These are phyloP conservation scores for Psilocybe tampanensis DNA, from an alignment of 768 basidiomycete genomes.

Conservation along the genomic window DNA sequence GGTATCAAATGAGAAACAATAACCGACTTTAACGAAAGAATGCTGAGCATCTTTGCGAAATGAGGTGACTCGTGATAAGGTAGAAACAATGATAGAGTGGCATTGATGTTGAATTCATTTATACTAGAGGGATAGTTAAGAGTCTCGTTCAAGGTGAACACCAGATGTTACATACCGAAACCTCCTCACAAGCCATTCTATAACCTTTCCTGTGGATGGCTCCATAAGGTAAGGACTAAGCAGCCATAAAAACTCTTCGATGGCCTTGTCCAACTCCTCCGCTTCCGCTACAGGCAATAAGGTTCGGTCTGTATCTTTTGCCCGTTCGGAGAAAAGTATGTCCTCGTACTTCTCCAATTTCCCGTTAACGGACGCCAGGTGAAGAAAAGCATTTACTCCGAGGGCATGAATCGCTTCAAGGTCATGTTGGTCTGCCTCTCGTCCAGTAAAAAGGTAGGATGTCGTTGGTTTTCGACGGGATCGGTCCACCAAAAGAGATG, in stretches of 20 bases:
- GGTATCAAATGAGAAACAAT: background rate
- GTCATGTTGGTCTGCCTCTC: slow-evolving; percentile 84
- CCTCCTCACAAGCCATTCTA: slow-evolving; percentile 94
- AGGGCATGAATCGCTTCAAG: slow-evolving; percentile 85
- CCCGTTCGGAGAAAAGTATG: slow-evolving; percentile 76
- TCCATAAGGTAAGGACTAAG: slow-evolving; percentile 86
- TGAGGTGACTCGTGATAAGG: slow-evolving; percentile 96
- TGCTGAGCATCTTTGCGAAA: slow-evolving; percentile 90
- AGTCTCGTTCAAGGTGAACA: background rate
- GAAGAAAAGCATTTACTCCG: slow-evolving; percentile 75
- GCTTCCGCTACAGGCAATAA: slow-evolving; percentile 65
- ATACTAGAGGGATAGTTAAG: slow-evolving; percentile 56
- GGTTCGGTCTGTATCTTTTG: slow-evolving; percentile 78
- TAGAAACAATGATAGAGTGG: slow-evolving; percentile 78
- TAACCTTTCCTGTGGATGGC: slow-evolving; percentile 73
- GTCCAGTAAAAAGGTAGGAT: slow-evolving; percentile 88
- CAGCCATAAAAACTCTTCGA: slow-evolving; percentile 65
- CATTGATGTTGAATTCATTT: slow-evolving; percentile 89
- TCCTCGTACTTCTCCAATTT: slow-evolving; percentile 64
- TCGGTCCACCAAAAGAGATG: slow-evolving; percentile 66
- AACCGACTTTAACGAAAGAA: slow-evolving; percentile 74
- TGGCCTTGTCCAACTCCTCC: slow-evolving; percentile 58
- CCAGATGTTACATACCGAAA: slow-evolving; percentile 72
- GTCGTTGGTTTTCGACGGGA: slow-evolving; percentile 63
- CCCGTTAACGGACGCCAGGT: slow-evolving; percentile 65